Conservation (phyloP, 2,329 filamentous ascomycete genomes). For the Thermoascus crustaceus region DNA sequence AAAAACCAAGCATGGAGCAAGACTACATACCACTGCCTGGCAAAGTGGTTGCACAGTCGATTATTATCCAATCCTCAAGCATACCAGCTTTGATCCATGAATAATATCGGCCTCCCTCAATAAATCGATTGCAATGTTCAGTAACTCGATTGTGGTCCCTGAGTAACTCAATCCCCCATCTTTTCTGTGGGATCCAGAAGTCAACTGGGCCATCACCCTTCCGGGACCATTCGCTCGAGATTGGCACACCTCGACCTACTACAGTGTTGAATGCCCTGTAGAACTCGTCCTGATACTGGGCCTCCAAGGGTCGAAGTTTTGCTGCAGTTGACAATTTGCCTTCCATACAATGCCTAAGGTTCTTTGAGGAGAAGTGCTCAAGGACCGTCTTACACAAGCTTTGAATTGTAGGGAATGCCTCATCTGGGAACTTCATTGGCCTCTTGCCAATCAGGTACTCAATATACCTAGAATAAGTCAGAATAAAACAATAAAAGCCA, state of each 20-base stretch:
- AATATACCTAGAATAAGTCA: conserved; percentile 5
- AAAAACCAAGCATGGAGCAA: neutral
- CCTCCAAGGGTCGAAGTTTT: conserved; percentile 8
- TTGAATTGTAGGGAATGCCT: conserved; percentile 3
- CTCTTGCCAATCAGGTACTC: conserved; percentile 5
- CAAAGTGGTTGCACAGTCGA: neutral
- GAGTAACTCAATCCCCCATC: conserved; percentile 2
- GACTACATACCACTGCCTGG: neutral
- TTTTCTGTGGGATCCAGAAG: conserved; percentile 11
- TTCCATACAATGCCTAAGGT: conserved; percentile 4
- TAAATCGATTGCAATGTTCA: neutral
- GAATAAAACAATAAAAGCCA: conserved; percentile 6
- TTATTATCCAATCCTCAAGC: conserved; percentile 1
- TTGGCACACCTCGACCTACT: conserved; percentile 9
- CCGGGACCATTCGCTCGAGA: conserved; percentile 11
- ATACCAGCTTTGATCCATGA: neutral
- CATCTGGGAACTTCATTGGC: neutral
- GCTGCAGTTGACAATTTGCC: conserved; percentile 7
- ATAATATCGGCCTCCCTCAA: neutral
- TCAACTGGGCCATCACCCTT: conserved; percentile 8
- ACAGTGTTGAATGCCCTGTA: conserved; percentile 6
- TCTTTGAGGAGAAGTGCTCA: conserved; percentile 4
- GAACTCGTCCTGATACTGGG: conserved; percentile 10
- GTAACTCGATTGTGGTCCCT: neutral
- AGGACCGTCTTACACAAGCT: conserved; percentile 4